Evolutionary conservation across 352 stramenopile genomes (phyloP), one percentile per base, ranked within the genome.

Genomic region (Blastocystis hominis): DNA sequence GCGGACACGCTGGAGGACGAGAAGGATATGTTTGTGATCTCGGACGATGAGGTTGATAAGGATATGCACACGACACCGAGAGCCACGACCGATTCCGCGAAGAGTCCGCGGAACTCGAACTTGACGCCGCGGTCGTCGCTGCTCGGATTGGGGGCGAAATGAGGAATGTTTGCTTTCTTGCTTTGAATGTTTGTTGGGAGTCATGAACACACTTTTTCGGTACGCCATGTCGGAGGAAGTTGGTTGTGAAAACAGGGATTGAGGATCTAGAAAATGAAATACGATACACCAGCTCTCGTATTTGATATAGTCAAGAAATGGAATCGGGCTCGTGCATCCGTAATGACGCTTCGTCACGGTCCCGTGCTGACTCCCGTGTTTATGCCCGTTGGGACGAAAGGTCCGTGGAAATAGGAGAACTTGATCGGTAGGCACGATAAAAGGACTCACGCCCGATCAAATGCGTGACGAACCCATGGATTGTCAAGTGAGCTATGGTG

Each of bases 351-450:
- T 56, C 93, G 93, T 3, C 94, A 97, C 87, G 94, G 94, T 47
- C 87, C 90, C 30, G 93, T 98, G 54, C 90, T 89, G 38, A 98
- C 94, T 61, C 94, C 95, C 1, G 93, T 97, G 40, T 98, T 98
- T 90, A 98, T 98, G 95, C 95, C 95, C 0, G 95, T 98, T 34
- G 96, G 96, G 36, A 98, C 96, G 13, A 97, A 98, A 89, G 95
- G 91, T 69, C 89, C 61, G 10, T 30, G 9, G n/a, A 24, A 17
- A 13, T 59, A 64, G 40, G 53, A n/a, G 6, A 44, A 42, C n/a
- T 70, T 76, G 20, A 78, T 30, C 30, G 13, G 7, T 77, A 88
- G 86, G 92, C 55, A 95, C 94, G 53, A 94, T 98, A 86, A 98
- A 98, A 90, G 93, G 94, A 53, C 88, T 98, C 13, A 94, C 95